Evolutionary conservation across 176 grass and related monocot genomes (phyloP).

Genomic region (Musa schizocarpa): DNA sequence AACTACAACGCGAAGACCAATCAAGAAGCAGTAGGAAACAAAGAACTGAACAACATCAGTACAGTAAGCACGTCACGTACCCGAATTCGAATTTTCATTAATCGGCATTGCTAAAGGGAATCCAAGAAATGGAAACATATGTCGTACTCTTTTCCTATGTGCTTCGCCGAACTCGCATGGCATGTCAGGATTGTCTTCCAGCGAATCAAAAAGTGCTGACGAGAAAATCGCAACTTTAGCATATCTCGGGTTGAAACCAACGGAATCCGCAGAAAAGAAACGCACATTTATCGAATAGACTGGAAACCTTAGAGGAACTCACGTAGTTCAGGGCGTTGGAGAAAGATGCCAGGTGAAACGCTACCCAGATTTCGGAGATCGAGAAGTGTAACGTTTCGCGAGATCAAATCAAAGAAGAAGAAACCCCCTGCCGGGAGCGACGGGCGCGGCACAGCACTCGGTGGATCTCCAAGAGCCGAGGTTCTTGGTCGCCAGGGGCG

Average conservation of each 20-base stretch:
- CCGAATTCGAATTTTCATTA: too few relatives aligned
- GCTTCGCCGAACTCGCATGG: conserved; percentile 62
- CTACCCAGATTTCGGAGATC: neutral
- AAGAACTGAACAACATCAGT: neutral
- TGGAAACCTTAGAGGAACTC: conserved; percentile 4
- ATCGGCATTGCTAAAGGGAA: neutral
- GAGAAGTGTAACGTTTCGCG: conserved; percentile 1
- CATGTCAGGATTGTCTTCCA: conserved; percentile 57
- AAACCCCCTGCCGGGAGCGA: conserved; percentile 19
- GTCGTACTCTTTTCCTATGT: conserved; percentile 62
- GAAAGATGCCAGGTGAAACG: conserved; percentile 40
- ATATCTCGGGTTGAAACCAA: conserved; percentile 5
- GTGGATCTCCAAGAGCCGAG: conserved; percentile 35
- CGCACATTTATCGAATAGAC: neutral
- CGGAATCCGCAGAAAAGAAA: neutral
- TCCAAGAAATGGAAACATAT: neutral
- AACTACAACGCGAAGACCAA: conserved; percentile 7
- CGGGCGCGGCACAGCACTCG: conserved; percentile 2
- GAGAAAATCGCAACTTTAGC: conserved; percentile 5
- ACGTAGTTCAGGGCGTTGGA: conserved; percentile 83
- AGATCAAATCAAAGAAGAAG: conserved; percentile 11
- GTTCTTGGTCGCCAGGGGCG: conserved; percentile 37
- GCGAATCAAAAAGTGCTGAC: conserved; percentile 88
- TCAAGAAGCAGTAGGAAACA: neutral
- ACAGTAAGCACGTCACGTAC: too few relatives aligned